Evolutionary conservation across 2,329 filamentous ascomycete genomes (phyloP), one percentile per base, ranked within the genome.

Genomic region (Clonostachys rhizophaga): DNA sequence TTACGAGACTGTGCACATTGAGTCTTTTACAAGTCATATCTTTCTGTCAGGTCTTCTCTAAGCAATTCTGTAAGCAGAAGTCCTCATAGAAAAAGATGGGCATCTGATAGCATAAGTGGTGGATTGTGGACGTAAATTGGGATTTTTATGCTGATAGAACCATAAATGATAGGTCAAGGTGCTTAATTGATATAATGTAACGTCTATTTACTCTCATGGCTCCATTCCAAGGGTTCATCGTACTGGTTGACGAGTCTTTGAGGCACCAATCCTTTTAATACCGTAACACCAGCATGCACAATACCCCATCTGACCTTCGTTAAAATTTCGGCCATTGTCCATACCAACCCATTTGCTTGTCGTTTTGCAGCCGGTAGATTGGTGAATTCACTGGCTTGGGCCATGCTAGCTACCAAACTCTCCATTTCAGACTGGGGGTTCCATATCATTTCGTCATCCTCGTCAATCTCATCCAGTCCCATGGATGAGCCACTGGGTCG

Each of bases 241-340:
- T 58, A 58, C 44, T 61, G 59, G 41, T 60, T 61, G 16, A 63
- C 61, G 44, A 63, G 11, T 4, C 61, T 47, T 40, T 55, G 54
- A 18, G 62, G 62, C 2, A 64, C 61, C 36, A 69, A 43, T 1
- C 62, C 63, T 14, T 59, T 54, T 39, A 84, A 54, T 4, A 84
- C 79, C 51, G 77, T 73, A 64, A 82, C 80, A 1, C 76, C 80
- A 54, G 81, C 76, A 52, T 83, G 78, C 5, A 84, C 74, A 5
- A 84, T 78, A 0, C 78, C 79, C 81, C 81, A 84, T 45, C 81
- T 57, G 2, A 83, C 73, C 47, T 75, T 79, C 11, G 73, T 73
- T 52, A 84, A 54, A 35, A 74, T 70, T 53, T 75, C 71, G 3
- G 75, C 76, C 62, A 84, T 80, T 1, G 76, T 70, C 49, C 73